A percentile compares a stretch with the other conserved stretches of the same genome.
Evolutionary conservation across 495 filamentous ascomycete genomes (phyloP).

Genomic region (Aspergillus affinis): DNA sequence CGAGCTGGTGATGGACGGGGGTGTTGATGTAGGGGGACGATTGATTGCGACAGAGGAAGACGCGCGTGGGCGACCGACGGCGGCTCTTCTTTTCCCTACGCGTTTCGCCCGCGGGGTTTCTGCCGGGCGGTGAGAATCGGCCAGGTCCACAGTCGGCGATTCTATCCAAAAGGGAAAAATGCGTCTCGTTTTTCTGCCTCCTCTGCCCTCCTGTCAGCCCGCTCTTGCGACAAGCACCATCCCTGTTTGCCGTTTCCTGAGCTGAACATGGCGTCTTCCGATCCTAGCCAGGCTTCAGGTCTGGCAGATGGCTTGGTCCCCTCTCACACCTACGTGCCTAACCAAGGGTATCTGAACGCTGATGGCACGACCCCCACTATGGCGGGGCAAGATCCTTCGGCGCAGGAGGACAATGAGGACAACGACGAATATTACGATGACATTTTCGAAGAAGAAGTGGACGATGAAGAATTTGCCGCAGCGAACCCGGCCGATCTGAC

Average conservation of each 20-base stretch:
- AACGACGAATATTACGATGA: slow-evolving; percentile 60
- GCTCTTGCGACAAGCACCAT: slow-evolving; percentile 3
- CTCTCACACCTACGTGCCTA: slow-evolving; percentile 53
- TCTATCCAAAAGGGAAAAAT: slow-evolving; percentile 32
- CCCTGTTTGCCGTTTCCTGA: neutral
- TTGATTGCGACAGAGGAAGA: slow-evolving; percentile 17
- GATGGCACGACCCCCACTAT: slow-evolving; percentile 33
- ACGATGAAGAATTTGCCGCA: slow-evolving; percentile 57
- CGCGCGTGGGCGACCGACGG: slow-evolving; percentile 5
- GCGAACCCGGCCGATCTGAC: slow-evolving; percentile 70
- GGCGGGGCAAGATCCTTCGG: slow-evolving; percentile 37
- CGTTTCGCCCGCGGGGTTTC: slow-evolving; percentile 44
- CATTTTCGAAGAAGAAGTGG: slow-evolving; percentile 55
- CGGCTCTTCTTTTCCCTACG: slow-evolving; percentile 14
- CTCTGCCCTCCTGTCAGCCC: slow-evolving; percentile 6
- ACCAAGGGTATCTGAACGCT: slow-evolving; percentile 50
- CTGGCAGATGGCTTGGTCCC: slow-evolving; percentile 50
- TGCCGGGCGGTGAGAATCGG: slow-evolving; percentile 38
- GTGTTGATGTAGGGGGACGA: neutral
- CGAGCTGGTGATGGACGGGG: neutral
- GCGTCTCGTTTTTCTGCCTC: slow-evolving; percentile 24
- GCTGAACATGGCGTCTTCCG: slow-evolving; percentile 29
- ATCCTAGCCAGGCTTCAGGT: slow-evolving; percentile 23
- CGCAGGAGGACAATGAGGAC: slow-evolving; percentile 32
- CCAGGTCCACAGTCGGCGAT: slow-evolving; percentile 30